These are phyloP conservation scores for Benincasa hispida DNA, from an alignment of 306 rosid species.

Conservation along the genomic window DNA sequence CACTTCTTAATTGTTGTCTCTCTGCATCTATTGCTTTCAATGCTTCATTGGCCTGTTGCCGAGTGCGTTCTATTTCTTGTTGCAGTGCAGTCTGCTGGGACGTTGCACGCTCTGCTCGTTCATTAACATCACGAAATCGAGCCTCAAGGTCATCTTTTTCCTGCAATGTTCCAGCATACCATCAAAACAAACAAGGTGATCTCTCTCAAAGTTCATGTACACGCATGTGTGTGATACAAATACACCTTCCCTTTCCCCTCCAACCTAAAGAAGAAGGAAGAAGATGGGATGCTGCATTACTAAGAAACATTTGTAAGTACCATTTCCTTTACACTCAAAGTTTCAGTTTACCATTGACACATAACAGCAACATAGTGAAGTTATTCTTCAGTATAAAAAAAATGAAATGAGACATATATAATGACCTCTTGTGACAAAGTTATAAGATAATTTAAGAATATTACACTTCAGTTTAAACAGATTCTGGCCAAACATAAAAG, in stretches of 20 bases:
- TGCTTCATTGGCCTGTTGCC: slow-evolving; percentile 97
- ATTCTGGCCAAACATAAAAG: not conserved
- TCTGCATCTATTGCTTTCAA: slow-evolving; percentile 91
- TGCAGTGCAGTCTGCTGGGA: slow-evolving; percentile 67
- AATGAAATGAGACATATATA: not conserved
- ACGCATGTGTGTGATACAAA: not conserved
- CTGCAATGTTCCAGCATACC: slow-evolving; percentile 34
- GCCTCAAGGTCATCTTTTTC: slow-evolving; percentile 95
- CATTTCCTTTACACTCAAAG: not conserved
- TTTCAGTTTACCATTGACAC: not conserved
- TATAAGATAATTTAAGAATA: not conserved
- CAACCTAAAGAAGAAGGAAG: not conserved
- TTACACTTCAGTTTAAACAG: not conserved
- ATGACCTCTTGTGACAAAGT: not conserved
- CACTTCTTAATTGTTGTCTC: slow-evolving; percentile 89
- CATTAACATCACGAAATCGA: slow-evolving; percentile 47
- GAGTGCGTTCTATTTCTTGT: slow-evolving; percentile 87
- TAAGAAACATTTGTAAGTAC: not conserved
- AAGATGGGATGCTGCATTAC: not conserved
- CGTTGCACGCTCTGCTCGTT: slow-evolving; percentile 68
- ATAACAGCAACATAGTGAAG: not conserved
- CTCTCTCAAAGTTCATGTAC: not conserved
- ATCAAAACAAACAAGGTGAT: slow-evolving; percentile 1
- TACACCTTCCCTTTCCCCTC: not conserved
- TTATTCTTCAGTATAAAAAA: not conserved